Evolutionary conservation across 169 alveolate genomes (phyloP).

Genomic region (Plasmodium adleri): DNA sequence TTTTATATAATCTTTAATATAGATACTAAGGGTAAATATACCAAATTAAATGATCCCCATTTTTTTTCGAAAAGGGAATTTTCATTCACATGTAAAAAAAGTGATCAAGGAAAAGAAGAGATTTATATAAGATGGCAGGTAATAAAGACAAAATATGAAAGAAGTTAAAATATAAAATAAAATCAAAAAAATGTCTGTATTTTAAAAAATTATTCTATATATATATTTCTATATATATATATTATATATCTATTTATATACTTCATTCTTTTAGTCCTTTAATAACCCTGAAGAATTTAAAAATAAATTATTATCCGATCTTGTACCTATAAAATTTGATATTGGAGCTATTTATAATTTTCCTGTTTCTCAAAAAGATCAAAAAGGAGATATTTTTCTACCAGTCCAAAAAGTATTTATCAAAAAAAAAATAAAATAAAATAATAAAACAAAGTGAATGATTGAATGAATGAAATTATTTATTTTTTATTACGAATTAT

Average conservation of each 20-base stretch:
- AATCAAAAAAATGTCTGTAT: background rate
- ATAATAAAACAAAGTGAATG: too few species aligned
- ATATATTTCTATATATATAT: background rate
- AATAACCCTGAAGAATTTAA: conserved; percentile 64
- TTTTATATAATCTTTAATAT: background rate
- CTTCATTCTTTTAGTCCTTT: conserved; percentile 25
- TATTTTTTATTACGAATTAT: background rate
- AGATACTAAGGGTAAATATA: conserved; percentile 52
- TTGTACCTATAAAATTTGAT: conserved; percentile 86
- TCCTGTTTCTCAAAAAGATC: conserved; percentile 88
- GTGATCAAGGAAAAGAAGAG: conserved; percentile 68
- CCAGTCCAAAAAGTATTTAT: conserved; percentile 79
- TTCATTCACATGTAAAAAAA: conserved; percentile 70
- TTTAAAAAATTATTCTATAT: background rate
- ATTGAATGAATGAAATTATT: too few species aligned
- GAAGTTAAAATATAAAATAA: conserved; percentile 2
- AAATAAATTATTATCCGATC: conserved; percentile 31
- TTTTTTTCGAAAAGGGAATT: conserved; percentile 67
- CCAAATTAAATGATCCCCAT: conserved; percentile 52
- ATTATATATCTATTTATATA: background rate
- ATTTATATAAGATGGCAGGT: conserved; percentile 74
- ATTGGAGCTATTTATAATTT: conserved; percentile 95
- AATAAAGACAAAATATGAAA: conserved; percentile 7
- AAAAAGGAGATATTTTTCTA: conserved; percentile 80
- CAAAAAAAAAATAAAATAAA: too few species aligned